phyloP scores from a whole-genome alignment of 768 basidiomycete genomes.

The Mrakia hoshinonis region DNA sequence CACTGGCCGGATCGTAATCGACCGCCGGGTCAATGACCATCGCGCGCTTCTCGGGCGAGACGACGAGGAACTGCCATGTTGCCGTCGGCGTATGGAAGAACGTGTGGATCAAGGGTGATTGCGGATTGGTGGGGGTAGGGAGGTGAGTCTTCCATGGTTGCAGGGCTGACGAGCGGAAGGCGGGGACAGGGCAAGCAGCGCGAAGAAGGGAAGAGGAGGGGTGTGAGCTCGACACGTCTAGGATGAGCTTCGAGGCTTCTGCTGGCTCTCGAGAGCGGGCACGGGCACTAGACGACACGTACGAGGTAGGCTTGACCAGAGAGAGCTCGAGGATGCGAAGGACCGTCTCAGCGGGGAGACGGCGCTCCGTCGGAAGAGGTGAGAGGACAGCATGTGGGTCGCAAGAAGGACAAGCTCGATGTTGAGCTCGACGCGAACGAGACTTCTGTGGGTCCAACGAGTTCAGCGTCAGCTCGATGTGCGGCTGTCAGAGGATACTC shows the following conservation, averaged over 20 bases:
- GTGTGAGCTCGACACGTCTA: background rate
- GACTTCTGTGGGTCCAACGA: no score
- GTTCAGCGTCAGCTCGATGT: background rate
- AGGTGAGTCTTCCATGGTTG: constrained; percentile 18
- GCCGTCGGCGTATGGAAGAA: constrained; percentile 34
- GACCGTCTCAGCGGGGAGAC: background rate
- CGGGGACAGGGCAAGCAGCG: background rate
- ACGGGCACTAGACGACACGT: background rate
- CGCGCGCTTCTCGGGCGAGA: constrained; percentile 27
- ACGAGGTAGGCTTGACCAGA: background rate
- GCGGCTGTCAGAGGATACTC: background rate
- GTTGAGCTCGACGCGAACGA: constrained; percentile 15
- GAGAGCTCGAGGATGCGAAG: background rate
- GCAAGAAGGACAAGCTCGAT: background rate
- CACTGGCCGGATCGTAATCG: constrained; percentile 32
- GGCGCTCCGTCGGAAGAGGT: constrained; percentile 2
- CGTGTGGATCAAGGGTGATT: constrained; percentile 30
- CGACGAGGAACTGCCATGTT: constrained; percentile 36
- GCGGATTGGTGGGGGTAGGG: constrained; percentile 20
- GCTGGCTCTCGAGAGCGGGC: no score
- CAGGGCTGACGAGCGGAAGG: background rate
- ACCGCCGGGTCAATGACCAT: constrained; percentile 35
- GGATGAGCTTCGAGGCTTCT: no score
- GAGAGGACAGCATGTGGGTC: background rate
- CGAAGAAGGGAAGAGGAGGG: background rate